These are phyloP conservation scores for Candida labiduridarum DNA, from an alignment of 1,139 yeast genomes.

Conservation along the genomic window DNA sequence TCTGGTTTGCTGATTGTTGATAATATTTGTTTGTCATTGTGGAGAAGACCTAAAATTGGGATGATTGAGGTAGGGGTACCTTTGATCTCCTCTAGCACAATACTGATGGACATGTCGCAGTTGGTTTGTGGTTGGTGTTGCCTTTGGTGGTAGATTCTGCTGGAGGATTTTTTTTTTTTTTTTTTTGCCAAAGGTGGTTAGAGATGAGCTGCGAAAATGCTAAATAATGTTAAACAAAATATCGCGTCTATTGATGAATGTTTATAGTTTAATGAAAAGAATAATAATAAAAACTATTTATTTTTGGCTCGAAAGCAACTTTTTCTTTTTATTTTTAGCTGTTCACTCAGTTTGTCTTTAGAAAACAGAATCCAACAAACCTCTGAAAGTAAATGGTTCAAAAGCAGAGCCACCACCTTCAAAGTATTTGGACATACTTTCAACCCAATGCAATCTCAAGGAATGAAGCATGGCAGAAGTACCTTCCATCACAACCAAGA, in stretches of 20 bases:
- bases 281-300: neutral
- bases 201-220: slow-evolving; percentile 3
- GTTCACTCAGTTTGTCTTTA: neutral
- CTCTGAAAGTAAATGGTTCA: slow-evolving; percentile 64
- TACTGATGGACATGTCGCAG: slow-evolving; percentile 30
- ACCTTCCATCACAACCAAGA: slow-evolving; percentile 82
- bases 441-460: slow-evolving; percentile 85
- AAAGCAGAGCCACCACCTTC: slow-evolving; percentile 80
- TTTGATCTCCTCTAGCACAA: slow-evolving; percentile 39
- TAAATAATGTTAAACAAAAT: neutral
- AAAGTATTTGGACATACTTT: slow-evolving; percentile 81
- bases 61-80: slow-evolving; percentile 35
- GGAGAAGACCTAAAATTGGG: slow-evolving; percentile 35
- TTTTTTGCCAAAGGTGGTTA: neutral
- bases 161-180: neutral
- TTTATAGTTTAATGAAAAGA: no score
- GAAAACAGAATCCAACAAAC: slow-evolving; percentile 34
- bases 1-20: slow-evolving; percentile 52
- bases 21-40: slow-evolving; percentile 33
- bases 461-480: slow-evolving; percentile 88
- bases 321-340: no score
- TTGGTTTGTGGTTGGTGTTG: no score
- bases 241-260: neutral
- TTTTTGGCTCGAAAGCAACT: neutral
- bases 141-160: slow-evolving; percentile 5